A percentile compares a stretch with the other conserved stretches of the same genome.
These are phyloP conservation scores for Colletotrichum noveboracense DNA, from an alignment of 2,329 filamentous ascomycete species.

Conservation along the genomic window DNA sequence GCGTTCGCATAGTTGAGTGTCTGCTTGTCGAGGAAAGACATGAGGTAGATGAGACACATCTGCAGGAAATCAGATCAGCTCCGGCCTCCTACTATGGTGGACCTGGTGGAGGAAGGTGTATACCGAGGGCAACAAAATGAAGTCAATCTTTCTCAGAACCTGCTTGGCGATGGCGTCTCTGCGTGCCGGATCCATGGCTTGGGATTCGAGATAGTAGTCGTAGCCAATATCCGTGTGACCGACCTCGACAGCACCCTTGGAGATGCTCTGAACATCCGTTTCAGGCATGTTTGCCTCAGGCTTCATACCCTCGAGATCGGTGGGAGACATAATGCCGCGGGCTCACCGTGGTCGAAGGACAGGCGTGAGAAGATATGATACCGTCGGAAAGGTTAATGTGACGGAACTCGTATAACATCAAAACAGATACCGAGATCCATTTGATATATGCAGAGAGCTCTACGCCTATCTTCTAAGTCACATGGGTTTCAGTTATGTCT, in stretches of 20 bases:
- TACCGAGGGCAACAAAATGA: not conserved
- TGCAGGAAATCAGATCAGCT: not conserved
- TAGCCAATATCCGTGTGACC: not conserved
- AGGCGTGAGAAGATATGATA: not conserved
- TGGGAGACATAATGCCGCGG: not conserved
- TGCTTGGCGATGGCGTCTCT: not conserved
- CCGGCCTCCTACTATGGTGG: not conserved
- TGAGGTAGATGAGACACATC: not conserved
- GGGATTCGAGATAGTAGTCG: not conserved
- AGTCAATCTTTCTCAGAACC: not conserved
- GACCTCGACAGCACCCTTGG: not conserved
- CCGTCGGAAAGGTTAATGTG: not conserved
- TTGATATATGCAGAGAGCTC: not conserved
- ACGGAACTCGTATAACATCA: rapidly evolving
- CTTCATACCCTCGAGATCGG: not conserved
- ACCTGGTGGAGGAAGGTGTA: not conserved
- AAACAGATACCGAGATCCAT: rapidly evolving
- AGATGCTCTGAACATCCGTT: not conserved
- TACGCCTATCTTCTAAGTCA: not conserved
- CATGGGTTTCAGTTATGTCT: not conserved
- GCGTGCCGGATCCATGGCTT: not conserved
- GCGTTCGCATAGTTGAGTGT: not conserved
- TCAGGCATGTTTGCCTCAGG: not conserved
- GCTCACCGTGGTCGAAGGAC: not conserved
- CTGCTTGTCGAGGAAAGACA: not conserved